Evolutionary conservation across 495 filamentous ascomycete species (phyloP).

Genomic region (Wilcoxina mikolae): DNA sequence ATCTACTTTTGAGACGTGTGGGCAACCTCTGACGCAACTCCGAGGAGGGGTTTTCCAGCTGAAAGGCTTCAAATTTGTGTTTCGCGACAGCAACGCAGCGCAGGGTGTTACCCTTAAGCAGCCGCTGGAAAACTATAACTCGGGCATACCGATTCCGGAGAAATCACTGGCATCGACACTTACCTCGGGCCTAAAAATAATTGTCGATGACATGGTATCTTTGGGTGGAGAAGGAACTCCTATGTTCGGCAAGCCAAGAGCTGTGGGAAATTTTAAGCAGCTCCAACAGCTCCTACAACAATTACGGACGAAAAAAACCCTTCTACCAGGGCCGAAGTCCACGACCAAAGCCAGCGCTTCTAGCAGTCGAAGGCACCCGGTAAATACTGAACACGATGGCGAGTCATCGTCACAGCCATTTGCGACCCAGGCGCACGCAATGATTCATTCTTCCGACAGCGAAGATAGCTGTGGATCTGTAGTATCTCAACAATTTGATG

Average conservation of each 20-base stretch:
- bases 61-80: background rate
- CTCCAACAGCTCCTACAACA: background rate
- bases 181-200: background rate
- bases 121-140: background rate
- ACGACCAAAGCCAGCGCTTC: background rate
- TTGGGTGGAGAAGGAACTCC: background rate
- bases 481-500: conserved; percentile 4
- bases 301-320: background rate
- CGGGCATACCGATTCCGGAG: background rate
- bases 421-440: background rate
- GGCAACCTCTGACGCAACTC: background rate
- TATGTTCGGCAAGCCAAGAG: background rate
- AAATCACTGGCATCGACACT: background rate
- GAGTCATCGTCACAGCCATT: background rate
- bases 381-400: background rate
- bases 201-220: background rate
- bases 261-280: background rate
- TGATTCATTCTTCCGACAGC: background rate
- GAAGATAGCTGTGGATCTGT: conserved; percentile 12
- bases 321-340: background rate
- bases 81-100: background rate
- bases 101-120: background rate
- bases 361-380: background rate
- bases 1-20: background rate
- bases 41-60: background rate